Conservation (phyloP, 208 protist genomes). For the Wallacemonas rigidus region DNA sequence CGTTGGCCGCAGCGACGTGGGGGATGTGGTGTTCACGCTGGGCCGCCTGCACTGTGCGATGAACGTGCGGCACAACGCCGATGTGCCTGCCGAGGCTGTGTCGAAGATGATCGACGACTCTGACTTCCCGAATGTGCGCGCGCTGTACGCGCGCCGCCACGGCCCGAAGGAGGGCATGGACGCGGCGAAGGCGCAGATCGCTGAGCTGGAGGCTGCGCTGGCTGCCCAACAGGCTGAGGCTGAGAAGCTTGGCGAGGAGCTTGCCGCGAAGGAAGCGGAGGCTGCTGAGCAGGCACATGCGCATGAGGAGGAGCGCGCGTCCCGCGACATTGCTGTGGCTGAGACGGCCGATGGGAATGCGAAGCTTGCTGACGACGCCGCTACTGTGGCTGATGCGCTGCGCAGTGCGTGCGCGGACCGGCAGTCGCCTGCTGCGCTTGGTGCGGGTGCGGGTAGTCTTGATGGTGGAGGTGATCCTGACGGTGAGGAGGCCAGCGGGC, state of each 20-base stretch:
- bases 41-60: neutral
- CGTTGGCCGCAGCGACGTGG: too few species aligned
- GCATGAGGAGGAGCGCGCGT: slow-evolving; percentile 17
- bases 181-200: slow-evolving; percentile 6
- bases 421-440: too few species aligned
- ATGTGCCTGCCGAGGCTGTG: neutral
- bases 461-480: too few species aligned
- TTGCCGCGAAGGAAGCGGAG: slow-evolving; percentile 10
- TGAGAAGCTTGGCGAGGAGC: slow-evolving; percentile 19
- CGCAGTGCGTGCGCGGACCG: too few species aligned
- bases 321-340: neutral
- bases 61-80: slow-evolving; percentile 7
- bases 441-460: too few species aligned
- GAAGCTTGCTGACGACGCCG: neutral
- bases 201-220: slow-evolving; percentile 21
- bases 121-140: neutral
- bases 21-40: neutral
- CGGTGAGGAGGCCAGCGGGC: too few species aligned
- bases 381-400: too few species aligned
- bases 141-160: neutral
- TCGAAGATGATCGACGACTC: slow-evolving; percentile 10
- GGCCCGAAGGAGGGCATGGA: neutral
- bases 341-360: slow-evolving; percentile 16
- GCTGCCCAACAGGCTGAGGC: slow-evolving; percentile 5
- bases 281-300: neutral